Conservation (phyloP, 2,329 filamentous ascomycete species). For the Beauveria australis region DNA sequence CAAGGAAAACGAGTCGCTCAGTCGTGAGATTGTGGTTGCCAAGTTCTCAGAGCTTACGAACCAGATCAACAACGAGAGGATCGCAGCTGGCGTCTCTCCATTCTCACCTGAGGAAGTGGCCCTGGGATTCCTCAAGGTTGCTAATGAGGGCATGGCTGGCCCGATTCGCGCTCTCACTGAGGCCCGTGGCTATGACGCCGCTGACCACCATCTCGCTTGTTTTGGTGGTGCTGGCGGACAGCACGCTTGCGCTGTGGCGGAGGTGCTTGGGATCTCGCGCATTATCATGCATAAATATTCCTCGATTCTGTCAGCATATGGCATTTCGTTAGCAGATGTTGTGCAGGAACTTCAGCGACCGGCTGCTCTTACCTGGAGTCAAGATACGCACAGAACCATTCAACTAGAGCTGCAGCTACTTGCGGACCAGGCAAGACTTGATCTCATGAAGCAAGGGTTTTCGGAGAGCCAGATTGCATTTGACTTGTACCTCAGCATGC, state of each 20-base stretch:
- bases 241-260: constrained; percentile 35
- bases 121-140: constrained; percentile 28
- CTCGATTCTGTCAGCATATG: constrained; percentile 37
- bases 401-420: constrained; percentile 17
- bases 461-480: constrained; percentile 30
- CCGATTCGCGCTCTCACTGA: constrained; percentile 29
- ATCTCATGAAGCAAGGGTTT: constrained; percentile 23
- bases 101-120: constrained; percentile 29
- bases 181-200: constrained; percentile 26
- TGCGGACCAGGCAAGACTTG: constrained; percentile 15
- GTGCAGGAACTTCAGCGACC: constrained; percentile 34
- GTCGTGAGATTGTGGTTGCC: constrained; percentile 29
- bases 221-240: constrained; percentile 34
- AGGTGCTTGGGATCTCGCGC: constrained; percentile 32
- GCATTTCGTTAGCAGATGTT: constrained; percentile 37
- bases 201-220: constrained; percentile 27
- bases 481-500: constrained; percentile 33
- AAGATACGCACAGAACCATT: constrained; percentile 17
- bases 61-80: constrained; percentile 31
- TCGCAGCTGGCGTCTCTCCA: constrained; percentile 18
- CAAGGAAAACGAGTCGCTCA: constrained; percentile 50
- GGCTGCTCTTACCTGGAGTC: constrained; percentile 22
- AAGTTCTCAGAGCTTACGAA: constrained; percentile 34
- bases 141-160: constrained; percentile 27
- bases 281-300: constrained; percentile 38